phyloP scores from a whole-genome alignment of 2,329 filamentous ascomycete species.

The Botrytis fragariae region DNA sequence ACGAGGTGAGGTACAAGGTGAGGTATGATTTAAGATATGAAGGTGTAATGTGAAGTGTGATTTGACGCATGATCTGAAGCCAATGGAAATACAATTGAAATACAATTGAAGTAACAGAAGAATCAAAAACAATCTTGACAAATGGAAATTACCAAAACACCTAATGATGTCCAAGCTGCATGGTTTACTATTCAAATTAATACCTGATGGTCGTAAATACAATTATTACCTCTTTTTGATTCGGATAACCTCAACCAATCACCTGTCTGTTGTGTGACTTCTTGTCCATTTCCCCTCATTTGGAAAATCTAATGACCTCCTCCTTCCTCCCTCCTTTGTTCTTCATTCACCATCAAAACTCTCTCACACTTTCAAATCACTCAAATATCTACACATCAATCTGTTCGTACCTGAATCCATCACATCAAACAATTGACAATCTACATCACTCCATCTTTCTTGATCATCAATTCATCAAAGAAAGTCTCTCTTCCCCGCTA shows the following conservation, averaged over 20 bases:
- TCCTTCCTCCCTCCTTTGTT: slow-evolving; percentile 10
- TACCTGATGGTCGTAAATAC: not conserved
- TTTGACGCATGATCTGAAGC: no score
- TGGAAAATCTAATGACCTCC: slow-evolving; percentile 1
- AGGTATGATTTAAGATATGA: not conserved
- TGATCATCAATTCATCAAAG: slow-evolving; percentile 1
- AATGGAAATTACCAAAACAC: no score
- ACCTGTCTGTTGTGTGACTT: not conserved
- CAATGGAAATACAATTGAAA: no score
- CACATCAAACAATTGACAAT: not conserved
- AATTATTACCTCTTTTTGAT: not conserved
- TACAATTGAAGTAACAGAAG: not conserved
- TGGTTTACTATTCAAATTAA: not conserved
- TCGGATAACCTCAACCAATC: not conserved
- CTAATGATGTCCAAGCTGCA: not conserved
- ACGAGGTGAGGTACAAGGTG: no score
- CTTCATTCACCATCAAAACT: not conserved
- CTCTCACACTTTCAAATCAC: not conserved
- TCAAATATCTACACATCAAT: not conserved
- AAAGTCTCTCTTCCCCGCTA: not conserved
- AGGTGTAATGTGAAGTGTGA: not conserved
- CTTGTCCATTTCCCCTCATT: slow-evolving; percentile 6
- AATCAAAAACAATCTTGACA: not conserved
- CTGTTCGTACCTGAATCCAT: not conserved
- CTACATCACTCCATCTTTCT: not conserved